Conservation (phyloP, 75 land plant species). For the Pseudotsuga menziesii region DNA sequence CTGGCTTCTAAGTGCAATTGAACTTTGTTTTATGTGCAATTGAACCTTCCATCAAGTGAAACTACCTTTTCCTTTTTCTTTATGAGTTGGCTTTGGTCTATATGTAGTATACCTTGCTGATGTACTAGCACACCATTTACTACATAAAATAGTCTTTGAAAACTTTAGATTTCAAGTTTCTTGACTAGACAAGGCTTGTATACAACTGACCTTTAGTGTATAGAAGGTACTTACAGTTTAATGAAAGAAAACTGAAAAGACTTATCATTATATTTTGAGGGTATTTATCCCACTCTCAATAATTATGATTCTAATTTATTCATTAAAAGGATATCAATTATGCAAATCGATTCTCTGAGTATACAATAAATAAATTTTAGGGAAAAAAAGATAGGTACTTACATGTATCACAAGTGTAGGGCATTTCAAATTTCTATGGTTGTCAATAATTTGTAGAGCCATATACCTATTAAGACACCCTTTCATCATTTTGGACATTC, state of each 20-base stretch:
- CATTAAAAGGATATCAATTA: not conserved
- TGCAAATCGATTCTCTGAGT: not conserved
- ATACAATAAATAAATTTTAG: not conserved
- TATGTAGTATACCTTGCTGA: not conserved
- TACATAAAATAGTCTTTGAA: not conserved
- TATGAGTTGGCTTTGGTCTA: not conserved
- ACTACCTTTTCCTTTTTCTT: not conserved
- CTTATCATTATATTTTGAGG: too few species aligned
- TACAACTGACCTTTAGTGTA: not conserved
- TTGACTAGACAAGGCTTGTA: not conserved
- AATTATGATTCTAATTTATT: not conserved
- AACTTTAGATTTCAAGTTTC: not conserved
- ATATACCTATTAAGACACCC: not conserved
- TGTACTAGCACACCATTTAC: not conserved
- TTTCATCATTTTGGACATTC: too few species aligned
- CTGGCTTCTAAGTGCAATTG: not conserved
- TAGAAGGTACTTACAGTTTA: too few species aligned
- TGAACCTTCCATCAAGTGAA: not conserved
- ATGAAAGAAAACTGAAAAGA: too few species aligned
- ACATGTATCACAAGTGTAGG: slow-evolving; percentile 32
- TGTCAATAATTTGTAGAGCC: slow-evolving; percentile 26
- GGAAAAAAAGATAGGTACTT: slow-evolving; percentile 2
- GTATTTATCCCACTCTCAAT: not conserved
- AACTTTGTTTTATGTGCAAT: not conserved
- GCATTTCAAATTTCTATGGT: slow-evolving; percentile 18